phyloP scores from a whole-genome alignment of 768 basidiomycete species.

The Suillus bovinus region DNA sequence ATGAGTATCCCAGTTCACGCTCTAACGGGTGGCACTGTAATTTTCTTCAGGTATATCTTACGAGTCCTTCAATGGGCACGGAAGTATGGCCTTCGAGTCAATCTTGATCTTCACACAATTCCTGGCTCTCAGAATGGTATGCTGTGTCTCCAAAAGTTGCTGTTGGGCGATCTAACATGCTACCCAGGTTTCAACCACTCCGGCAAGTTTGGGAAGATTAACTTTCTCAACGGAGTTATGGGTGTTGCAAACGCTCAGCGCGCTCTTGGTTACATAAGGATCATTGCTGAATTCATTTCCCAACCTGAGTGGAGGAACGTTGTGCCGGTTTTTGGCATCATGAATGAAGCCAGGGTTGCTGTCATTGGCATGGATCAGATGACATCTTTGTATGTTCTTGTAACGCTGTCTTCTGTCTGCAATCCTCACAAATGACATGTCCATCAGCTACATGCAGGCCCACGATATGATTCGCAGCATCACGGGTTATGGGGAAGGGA shows the following conservation, averaged over 20 bases:
- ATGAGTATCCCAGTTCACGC: slow-evolving; percentile 5
- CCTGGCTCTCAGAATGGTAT: slow-evolving; percentile 80
- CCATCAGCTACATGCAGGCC: slow-evolving; percentile 52
- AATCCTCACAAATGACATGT: neutral
- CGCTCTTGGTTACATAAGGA: slow-evolving; percentile 72
- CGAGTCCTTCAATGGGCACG: slow-evolving; percentile 79
- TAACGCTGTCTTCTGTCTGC: neutral
- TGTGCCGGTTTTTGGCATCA: slow-evolving; percentile 58
- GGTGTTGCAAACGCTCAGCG: slow-evolving; percentile 85
- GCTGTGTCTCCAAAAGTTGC: neutral
- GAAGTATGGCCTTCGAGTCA: slow-evolving; percentile 87
- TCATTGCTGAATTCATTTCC: slow-evolving; percentile 77
- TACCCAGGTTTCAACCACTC: slow-evolving; percentile 54
- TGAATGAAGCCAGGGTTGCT: slow-evolving; percentile 59
- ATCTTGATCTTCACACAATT: slow-evolving; percentile 75
- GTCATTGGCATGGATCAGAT: slow-evolving; percentile 56
- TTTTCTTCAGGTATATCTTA: slow-evolving; percentile 61
- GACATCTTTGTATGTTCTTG: slow-evolving; percentile 57
- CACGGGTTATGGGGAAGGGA: slow-evolving; percentile 69
- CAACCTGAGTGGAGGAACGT: slow-evolving; percentile 71
- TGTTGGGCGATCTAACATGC: slow-evolving; percentile 8
- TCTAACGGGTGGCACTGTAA: neutral
- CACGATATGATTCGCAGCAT: slow-evolving; percentile 68
- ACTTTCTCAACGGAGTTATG: slow-evolving; percentile 73
- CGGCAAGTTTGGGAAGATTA: slow-evolving; percentile 61